Percentiles rank a stretch among this genome's conserved stretches.
These are phyloP conservation scores for Centella asiatica DNA, from an alignment of 129 eudicot genomes.

Conservation along the genomic window DNA sequence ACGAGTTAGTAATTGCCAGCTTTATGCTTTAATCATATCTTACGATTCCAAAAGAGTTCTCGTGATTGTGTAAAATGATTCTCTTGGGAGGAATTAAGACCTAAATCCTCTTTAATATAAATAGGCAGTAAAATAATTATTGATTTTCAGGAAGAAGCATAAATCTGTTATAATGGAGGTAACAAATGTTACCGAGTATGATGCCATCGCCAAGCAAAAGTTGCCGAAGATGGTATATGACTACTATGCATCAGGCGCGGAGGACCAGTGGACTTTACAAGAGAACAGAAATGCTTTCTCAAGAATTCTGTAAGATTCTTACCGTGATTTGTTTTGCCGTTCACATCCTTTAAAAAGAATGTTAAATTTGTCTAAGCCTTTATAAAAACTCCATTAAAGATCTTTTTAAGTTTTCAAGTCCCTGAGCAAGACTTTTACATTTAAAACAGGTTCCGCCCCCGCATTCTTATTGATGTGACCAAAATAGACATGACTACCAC, in stretches of 20 bases:
- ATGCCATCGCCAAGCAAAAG: conserved; percentile 81
- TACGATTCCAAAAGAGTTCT: not conserved
- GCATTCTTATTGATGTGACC: conserved; percentile 87
- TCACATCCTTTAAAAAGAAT: not conserved
- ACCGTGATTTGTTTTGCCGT: not conserved
- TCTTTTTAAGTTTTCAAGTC: not conserved
- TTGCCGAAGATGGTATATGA: conserved; percentile 91
- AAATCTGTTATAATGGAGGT: conserved; percentile 41
- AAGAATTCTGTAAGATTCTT: conserved; percentile 62
- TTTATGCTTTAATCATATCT: not conserved
- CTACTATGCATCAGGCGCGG: conserved; percentile 97
- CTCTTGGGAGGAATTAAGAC: not conserved
- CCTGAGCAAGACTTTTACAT: conserved; percentile 1
- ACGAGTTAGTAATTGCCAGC: not conserved
- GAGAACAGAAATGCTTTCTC: conserved; percentile 88
- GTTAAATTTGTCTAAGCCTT: too few relatives aligned
- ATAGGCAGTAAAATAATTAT: not conserved
- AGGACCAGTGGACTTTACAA: conserved; percentile 88
- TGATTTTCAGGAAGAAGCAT: conserved; percentile 17
- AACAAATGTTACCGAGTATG: conserved; percentile 78
- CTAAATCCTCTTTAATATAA: not conserved
- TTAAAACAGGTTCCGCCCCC: conserved; percentile 74
- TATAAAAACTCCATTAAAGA: not conserved
- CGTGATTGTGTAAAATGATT: not conserved
- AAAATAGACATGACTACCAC: conserved; percentile 81